Base-by-base conservation (phyloP, 2,329 filamentous ascomycete species). In the Fusarium xylarioides region DNA sequence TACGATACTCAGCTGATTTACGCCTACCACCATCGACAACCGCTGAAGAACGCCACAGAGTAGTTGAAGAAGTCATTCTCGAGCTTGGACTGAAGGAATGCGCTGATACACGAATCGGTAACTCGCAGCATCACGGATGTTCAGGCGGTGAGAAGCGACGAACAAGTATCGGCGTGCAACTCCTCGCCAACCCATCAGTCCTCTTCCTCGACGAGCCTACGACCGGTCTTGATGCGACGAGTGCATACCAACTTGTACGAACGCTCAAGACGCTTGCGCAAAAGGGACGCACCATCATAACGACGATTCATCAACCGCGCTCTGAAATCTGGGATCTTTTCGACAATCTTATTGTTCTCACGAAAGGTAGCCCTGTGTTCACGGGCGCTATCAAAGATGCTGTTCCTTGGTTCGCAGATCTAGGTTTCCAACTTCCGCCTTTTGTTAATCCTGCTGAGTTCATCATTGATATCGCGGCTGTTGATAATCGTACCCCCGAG, bases 361-460 rank as follows among this genome's bases (percentile, higher is more conserved):
- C 91, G 4, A 87, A 86, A 74, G 93, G 93, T 0, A 88, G 87
- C 38, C 89, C 91, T 1, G 88, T 94, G 0, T 95, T 92, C 75
- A 91, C 90, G 28, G 93, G 92, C 0, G 82, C 84, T 2, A 85
- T 87, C 32, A 80, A 84, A 7, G 85, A 87, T 5, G 92, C 90
- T 54, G 79, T 93, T 8, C 81, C 87, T 0, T 92, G 93, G 85
- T 94, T 95, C 72, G 85, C 87, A 15, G 76, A 80, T 6, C 82
- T 88, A 16, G 92, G 91, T 0, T 87, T 91, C 71, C 82, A 87
- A 18, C 82, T 94, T 49, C 92, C 92, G 1, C 83, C 89, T 0
- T 94, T 94, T 74, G 91, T 93, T 50, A 95, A 95, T 74, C 93
- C 93, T 0, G 93, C 93, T 4, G 93, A 95, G 73, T 92, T 91